These are phyloP conservation scores for Lolium perenne DNA, from an alignment of 176 grass and related monocot genomes.

Conservation along the genomic window DNA sequence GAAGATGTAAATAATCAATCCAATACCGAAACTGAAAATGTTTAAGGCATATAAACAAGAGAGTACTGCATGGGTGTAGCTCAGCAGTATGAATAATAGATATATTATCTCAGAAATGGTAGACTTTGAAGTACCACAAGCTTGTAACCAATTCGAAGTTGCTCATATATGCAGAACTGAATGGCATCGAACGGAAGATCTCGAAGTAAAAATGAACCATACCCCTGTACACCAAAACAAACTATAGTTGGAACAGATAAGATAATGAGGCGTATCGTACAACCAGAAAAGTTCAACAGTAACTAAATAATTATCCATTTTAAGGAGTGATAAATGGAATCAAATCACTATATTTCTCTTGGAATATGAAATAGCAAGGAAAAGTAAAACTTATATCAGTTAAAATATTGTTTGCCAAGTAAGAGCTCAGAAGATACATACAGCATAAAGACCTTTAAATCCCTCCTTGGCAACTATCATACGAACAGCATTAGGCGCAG, in stretches of 20 bases:
- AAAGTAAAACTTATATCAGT: background rate
- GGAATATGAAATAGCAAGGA: background rate
- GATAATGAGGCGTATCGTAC: background rate
- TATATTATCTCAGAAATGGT: background rate
- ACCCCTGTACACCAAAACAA: slow-evolving; percentile 65
- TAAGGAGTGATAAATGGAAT: background rate
- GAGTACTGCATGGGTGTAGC: background rate
- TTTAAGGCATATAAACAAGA: background rate
- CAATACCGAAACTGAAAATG: background rate
- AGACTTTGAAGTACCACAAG: slow-evolving; percentile 52
- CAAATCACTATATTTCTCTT: background rate
- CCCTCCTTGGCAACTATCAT: slow-evolving; percentile 90
- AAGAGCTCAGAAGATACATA: slow-evolving; percentile 53
- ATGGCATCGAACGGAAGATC: slow-evolving; percentile 96
- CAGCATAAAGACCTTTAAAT: slow-evolving; percentile 83
- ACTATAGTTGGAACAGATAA: slow-evolving; percentile 1
- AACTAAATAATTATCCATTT: slow-evolving; percentile 11
- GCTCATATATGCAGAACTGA: slow-evolving; percentile 95
- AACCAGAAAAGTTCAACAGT: background rate
- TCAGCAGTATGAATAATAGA: background rate
- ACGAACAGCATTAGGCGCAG: slow-evolving; percentile 73
- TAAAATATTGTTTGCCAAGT: background rate
- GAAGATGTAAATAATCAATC: background rate
- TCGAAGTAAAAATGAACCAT: slow-evolving; percentile 89
- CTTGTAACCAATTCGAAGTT: slow-evolving; percentile 95